Evolutionary conservation across 441 rosid genomes (phyloP), one percentile per base, ranked within the genome.

Genomic region (Aquilaria agallochum): DNA sequence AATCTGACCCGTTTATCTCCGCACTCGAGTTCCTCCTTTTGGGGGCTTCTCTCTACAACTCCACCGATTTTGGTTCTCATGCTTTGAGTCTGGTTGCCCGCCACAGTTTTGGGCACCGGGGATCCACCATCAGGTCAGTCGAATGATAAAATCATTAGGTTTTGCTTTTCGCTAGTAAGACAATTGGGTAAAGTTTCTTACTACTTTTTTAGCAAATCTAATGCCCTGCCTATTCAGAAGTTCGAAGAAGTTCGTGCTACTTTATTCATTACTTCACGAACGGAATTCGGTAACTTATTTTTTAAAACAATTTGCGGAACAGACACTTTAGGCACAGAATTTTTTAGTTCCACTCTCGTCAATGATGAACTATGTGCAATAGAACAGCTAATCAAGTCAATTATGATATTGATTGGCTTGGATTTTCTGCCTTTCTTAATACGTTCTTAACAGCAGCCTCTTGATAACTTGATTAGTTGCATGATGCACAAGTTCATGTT

Each of bases 1-100:
- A 74, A 34, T 94, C 95, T 4, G 92, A 94, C 79, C 96, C 96
- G 30, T 94, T 94, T 74, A 79, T 94, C 68, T 90, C 96, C 9
- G 90, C 90, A 1, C 53, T 94, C 71, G 97, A 90, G 72, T 68
- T 90, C 45, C 81, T 94, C 30, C 65, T 76, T 57, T 69, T 90
- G 56, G 82, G 68, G 27, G 78, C 45, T 70, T 83, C 93, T 20
- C 58, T 85, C 49, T 93, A 93, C 58, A 93, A 90, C 66, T 75
- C 90, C 8, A 93, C 98, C 2, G 70, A 90, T 67, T 90, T 93
- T 33, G 34, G 5, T 20, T 66, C 30, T 8, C 50, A 15, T 62
- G 97, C 83, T 2, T 73, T 93, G 45, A 49, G 76, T 58, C 78
- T 93, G 76, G 76, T 85, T 68, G 88, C 88, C 5, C 80, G 98